Conservation (phyloP, 176 grass and related monocot species). For the Oryza australiensis region DNA sequence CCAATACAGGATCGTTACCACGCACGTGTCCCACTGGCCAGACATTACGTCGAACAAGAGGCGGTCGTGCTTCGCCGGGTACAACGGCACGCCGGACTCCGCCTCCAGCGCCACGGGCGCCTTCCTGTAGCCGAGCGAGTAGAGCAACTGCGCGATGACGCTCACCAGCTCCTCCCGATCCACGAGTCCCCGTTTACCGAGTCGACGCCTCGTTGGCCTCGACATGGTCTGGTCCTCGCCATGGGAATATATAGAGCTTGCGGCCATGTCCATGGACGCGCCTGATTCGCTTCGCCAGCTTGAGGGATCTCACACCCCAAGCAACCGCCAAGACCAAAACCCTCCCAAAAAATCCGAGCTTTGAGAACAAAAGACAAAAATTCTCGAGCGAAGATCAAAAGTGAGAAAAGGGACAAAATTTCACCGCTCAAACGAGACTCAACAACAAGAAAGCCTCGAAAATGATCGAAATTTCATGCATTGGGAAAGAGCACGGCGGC, state of each 20-base stretch:
- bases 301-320: slow-evolving; percentile 49
- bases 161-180: slow-evolving; percentile 66
- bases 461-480: no score
- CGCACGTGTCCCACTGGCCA: slow-evolving; percentile 78
- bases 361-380: no score
- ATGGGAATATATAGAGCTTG: slow-evolving; percentile 37
- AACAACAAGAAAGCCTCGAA: no score
- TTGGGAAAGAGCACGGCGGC: no score
- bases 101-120: slow-evolving; percentile 70
- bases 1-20: slow-evolving; percentile 58
- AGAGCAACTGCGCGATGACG: slow-evolving; percentile 64
- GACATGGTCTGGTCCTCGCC: slow-evolving; percentile 28
- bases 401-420: no score
- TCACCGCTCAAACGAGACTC: no score
- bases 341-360: slow-evolving; percentile 22
- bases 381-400: no score
- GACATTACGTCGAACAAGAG: slow-evolving; percentile 70
- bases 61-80: slow-evolving; percentile 60
- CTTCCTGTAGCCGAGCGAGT: slow-evolving; percentile 77
- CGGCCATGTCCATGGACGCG: slow-evolving; percentile 37
- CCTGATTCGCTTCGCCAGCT: slow-evolving; percentile 45
- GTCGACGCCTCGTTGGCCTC: slow-evolving; percentile 31
- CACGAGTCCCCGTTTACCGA: slow-evolving; percentile 45
- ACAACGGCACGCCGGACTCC: slow-evolving; percentile 75
- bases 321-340: slow-evolving; percentile 8